These are phyloP conservation scores for Boletus speciosus DNA, from an alignment of 768 basidiomycete species.

Conservation along the genomic window DNA sequence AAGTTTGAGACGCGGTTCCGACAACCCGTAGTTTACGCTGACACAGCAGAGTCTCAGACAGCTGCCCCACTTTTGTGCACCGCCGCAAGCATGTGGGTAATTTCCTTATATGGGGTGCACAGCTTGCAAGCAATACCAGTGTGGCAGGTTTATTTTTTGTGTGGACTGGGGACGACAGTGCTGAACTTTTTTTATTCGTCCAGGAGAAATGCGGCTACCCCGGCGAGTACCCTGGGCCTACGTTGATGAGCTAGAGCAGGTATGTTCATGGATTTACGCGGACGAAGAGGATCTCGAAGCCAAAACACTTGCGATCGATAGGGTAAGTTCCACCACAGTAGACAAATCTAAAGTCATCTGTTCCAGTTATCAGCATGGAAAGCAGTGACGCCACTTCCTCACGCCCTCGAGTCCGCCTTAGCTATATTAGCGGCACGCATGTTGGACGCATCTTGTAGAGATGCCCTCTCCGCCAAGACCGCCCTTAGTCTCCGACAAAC, in stretches of 20 bases:
- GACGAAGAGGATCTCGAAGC: conserved; percentile 59
- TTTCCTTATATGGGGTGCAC: too few relatives aligned
- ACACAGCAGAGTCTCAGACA: too few relatives aligned
- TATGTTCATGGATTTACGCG: conserved; percentile 72
- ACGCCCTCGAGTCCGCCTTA: conserved; percentile 73
- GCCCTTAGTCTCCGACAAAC: conserved; percentile 63
- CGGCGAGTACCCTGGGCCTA: conserved; percentile 79
- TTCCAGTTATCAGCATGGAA: conserved; percentile 76
- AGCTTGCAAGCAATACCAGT: too few relatives aligned
- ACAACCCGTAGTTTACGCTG: too few relatives aligned
- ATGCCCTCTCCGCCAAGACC: conserved; percentile 23
- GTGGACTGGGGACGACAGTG: not conserved
- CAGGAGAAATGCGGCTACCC: conserved; percentile 59
- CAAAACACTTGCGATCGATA: conserved; percentile 56
- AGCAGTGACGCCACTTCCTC: conserved; percentile 70
- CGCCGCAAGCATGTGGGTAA: too few relatives aligned
- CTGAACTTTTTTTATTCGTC: not conserved
- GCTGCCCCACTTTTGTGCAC: too few relatives aligned
- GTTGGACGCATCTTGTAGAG: conserved; percentile 43
- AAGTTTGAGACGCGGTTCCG: too few relatives aligned
- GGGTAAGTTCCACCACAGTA: conserved; percentile 43
- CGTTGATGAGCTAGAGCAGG: conserved; percentile 64
- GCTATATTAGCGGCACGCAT: conserved; percentile 57
- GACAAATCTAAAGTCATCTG: conserved; percentile 8
- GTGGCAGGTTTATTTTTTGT: too few relatives aligned